Percentiles rank a stretch among this genome's conserved stretches.
These are phyloP conservation scores for Zymoseptoria pseudotritici DNA, from an alignment of 2,329 filamentous ascomycete genomes.

Conservation along the genomic window DNA sequence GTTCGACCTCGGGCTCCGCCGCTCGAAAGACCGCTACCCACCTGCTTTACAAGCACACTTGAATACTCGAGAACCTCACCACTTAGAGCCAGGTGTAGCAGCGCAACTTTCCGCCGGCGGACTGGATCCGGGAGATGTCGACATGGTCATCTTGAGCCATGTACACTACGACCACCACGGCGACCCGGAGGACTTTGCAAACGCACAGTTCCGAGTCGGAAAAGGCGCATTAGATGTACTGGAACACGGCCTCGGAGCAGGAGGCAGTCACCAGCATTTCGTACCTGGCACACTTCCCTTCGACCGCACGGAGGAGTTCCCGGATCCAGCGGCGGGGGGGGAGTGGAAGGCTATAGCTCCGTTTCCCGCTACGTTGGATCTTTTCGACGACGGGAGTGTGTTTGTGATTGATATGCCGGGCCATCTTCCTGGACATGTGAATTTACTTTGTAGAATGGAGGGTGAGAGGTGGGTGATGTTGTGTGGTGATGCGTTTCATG, in stretches of 20 bases:
- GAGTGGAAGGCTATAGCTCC: slow-evolving; percentile 39
- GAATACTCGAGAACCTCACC: slow-evolving; percentile 39
- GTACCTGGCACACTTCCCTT: slow-evolving; percentile 37
- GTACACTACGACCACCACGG: slow-evolving; percentile 53
- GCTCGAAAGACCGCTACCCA: slow-evolving; percentile 39
- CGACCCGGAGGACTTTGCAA: slow-evolving; percentile 46
- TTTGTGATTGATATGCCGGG: slow-evolving; percentile 46
- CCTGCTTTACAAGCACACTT: slow-evolving; percentile 40
- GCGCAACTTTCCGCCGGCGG: slow-evolving; percentile 32
- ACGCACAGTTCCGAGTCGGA: slow-evolving; percentile 46
- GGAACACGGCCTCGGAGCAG: slow-evolving; percentile 20
- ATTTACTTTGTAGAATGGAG: slow-evolving; percentile 39
- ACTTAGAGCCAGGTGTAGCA: slow-evolving; percentile 39
- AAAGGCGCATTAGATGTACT: slow-evolving; percentile 40
- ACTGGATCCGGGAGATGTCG: slow-evolving; percentile 30
- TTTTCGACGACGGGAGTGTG: slow-evolving; percentile 42
- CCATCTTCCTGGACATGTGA: slow-evolving; percentile 47
- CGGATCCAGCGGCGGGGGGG: slow-evolving; percentile 18
- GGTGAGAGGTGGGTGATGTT: slow-evolving; percentile 41
- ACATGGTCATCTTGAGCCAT: slow-evolving; percentile 45
- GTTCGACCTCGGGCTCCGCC: slow-evolving; percentile 49
- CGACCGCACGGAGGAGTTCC: slow-evolving; percentile 39
- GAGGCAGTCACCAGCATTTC: slow-evolving; percentile 36
- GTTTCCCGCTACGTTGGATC: slow-evolving; percentile 41
- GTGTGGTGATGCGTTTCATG: slow-evolving; percentile 49